Conservation (phyloP, 371 early-diverging fungal genomes). For the Mucor ambiguus region DNA sequence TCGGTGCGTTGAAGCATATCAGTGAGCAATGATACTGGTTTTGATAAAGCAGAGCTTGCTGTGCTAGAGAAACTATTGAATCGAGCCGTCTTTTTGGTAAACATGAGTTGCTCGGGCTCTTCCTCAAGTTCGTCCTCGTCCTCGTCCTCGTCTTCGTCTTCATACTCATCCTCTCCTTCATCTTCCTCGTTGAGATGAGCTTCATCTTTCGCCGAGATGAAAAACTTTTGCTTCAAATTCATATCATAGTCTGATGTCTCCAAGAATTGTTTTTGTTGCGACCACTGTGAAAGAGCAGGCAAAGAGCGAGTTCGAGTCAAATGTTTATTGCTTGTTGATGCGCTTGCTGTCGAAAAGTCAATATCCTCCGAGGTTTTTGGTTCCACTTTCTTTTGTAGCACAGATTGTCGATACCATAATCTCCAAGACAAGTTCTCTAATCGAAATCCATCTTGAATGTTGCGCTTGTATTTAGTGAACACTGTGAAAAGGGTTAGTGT, state of each 20-base stretch:
- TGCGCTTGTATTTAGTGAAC: conserved; percentile 23
- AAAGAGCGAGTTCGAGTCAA: conserved; percentile 20
- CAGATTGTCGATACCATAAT: conserved; percentile 29
- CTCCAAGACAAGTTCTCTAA: conserved; percentile 37
- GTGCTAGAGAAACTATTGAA: background rate
- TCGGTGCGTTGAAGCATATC: conserved; percentile 21
- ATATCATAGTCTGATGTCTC: background rate
- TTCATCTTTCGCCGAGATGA: conserved; percentile 4
- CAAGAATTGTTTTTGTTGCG: conserved; percentile 3
- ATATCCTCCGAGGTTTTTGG: conserved; percentile 24
- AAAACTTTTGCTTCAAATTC: conserved; percentile 11
- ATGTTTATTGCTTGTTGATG: background rate
- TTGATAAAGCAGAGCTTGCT: conserved; percentile 7
- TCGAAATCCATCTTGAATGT: conserved; percentile 29
- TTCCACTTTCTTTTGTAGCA: conserved; percentile 24
- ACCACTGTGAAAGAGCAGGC: conserved; percentile 21
- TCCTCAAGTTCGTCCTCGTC: conserved; percentile 8
- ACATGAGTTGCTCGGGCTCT: background rate
- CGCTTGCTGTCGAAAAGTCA: conserved; percentile 1
- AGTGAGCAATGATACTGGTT: conserved; percentile 25
- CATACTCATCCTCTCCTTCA: background rate
- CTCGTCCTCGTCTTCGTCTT: conserved; percentile 5
- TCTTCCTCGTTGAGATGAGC: background rate
- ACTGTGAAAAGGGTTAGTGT: conserved; percentile 4
- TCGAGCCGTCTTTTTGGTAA: background rate